phyloP scores from a whole-genome alignment of 1,139 yeast genomes.

The Pneumocystis carinii region DNA sequence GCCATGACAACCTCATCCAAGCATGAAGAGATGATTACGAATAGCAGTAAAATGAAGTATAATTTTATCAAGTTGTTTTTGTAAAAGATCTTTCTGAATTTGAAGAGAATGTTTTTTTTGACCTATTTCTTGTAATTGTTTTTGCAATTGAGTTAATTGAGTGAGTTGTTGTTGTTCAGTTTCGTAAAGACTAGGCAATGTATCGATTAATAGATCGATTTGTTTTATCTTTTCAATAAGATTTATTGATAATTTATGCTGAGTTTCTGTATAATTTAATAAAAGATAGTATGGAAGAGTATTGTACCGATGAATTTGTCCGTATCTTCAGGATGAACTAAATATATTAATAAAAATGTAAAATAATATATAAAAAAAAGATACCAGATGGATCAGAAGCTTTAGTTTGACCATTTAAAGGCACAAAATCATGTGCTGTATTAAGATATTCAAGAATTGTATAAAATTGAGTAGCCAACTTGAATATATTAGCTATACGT shows the following conservation, averaged over 20 bases:
- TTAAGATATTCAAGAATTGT: conserved; percentile 82
- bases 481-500: too few species aligned
- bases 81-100: too few species aligned
- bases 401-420: conserved; percentile 37
- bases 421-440: conserved; percentile 46
- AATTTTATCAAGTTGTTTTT: too few species aligned
- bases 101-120: too few species aligned
- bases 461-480: conserved; percentile 75
- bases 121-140: conserved; percentile 30
- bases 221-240: conserved; percentile 75
- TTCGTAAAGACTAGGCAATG: conserved; percentile 86
- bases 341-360: too few species aligned
- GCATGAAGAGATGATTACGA: too few species aligned
- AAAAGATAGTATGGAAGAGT: too few species aligned
- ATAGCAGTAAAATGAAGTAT: too few species aligned
- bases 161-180: conserved; percentile 59
- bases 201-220: conserved; percentile 68
- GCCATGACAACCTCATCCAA: too few species aligned
- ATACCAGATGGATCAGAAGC: conserved; percentile 35
- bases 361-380: conserved; percentile 18
- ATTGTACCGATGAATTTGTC: too few species aligned
- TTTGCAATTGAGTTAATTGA: conserved; percentile 47
- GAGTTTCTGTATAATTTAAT: conserved; percentile 17
- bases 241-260: conserved; percentile 53
- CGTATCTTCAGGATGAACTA: background rate